phyloP scores from a whole-genome alignment of 2,329 filamentous ascomycete species.

The Elsinoe ampelina region DNA sequence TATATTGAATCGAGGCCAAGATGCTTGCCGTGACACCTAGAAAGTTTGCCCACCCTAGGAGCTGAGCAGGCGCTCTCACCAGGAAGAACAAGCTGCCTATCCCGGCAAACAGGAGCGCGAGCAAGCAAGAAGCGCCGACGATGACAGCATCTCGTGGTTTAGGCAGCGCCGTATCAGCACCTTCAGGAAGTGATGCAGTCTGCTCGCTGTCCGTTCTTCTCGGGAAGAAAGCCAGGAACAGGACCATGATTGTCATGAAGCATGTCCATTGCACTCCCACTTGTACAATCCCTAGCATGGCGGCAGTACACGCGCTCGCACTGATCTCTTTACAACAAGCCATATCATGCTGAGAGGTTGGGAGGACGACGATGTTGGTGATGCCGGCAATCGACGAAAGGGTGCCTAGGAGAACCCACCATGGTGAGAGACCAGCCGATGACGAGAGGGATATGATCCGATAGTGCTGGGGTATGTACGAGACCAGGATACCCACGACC shows the following conservation, averaged over 20 bases:
- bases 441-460: constrained; percentile 79
- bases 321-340: constrained; percentile 77
- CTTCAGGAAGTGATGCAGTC: constrained; percentile 17
- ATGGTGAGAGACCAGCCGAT: constrained; percentile 89
- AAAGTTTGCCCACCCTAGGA: constrained; percentile 74
- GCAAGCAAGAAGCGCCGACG: constrained; percentile 62
- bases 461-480: constrained; percentile 89
- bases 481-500: constrained; percentile 77
- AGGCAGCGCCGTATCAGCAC: constrained; percentile 37
- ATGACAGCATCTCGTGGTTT: constrained; percentile 66
- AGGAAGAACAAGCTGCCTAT: constrained; percentile 57
- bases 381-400: constrained; percentile 79
- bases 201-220: constrained; percentile 38
- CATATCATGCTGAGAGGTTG: constrained; percentile 73
- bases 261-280: constrained; percentile 87
- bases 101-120: constrained; percentile 65
- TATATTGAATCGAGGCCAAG: constrained; percentile 79
- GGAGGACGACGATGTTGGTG: constrained; percentile 82
- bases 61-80: constrained; percentile 51
- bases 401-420: constrained; percentile 88
- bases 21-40: constrained; percentile 70
- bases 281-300: constrained; percentile 79
- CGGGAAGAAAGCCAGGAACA: constrained; percentile 94
- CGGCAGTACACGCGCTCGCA: constrained; percentile 73
- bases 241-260: constrained; percentile 78